Base-by-base conservation (phyloP, 2,329 filamentous ascomycete genomes). In the Fusarium sp. region DNA sequence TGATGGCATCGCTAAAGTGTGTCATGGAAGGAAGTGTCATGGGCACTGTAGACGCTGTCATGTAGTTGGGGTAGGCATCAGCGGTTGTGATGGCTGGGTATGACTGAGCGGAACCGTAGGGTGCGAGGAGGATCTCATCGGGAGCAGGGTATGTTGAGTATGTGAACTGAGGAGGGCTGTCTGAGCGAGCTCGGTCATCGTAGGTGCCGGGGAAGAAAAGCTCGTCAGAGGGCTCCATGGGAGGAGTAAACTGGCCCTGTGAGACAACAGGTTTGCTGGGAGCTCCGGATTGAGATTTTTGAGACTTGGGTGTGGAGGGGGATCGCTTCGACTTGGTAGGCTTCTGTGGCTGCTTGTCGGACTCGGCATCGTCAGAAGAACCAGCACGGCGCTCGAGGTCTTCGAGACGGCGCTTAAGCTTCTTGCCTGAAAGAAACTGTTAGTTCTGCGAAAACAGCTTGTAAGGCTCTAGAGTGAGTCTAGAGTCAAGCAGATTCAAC, bases 351-450 rank as follows among this genome's bases (percentile, higher is more conserved):
- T 77, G 75, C 71, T 76, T 77, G 55, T 77, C 75, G 50, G 70
- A 75, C 39, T 83, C 82, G 56, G 80, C 90, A 84, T 84, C 84
- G 52, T 85, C 84, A 66, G 79, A 80, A 57, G 81, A 83, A 49
- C 91, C 92, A 65, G 93, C 93, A 74, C 93, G 88, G 79, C 92
- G 90, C 87, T 95, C 93, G 76, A 95, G 88, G 80, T 95, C 93
- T 86, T 95, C 93, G 79, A 96, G 87, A 78, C 93, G 91, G 86
- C 92, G 92, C 92, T 96, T 95, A 77, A 95, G 91, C 90, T 95
- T 95, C 90, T 95, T 95, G 88, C 93, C 92, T 94, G 79, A 65
- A 68, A 68, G 38, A 25, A 3, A 17, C 52, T 68, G 66, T 76
- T 45, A 74, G 68, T 75, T 52, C 39, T 54, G 35, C n/a, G 31